Evolutionary conservation across 352 stramenopile species (phyloP).

Genomic region (Pythium brachiatum): DNA sequence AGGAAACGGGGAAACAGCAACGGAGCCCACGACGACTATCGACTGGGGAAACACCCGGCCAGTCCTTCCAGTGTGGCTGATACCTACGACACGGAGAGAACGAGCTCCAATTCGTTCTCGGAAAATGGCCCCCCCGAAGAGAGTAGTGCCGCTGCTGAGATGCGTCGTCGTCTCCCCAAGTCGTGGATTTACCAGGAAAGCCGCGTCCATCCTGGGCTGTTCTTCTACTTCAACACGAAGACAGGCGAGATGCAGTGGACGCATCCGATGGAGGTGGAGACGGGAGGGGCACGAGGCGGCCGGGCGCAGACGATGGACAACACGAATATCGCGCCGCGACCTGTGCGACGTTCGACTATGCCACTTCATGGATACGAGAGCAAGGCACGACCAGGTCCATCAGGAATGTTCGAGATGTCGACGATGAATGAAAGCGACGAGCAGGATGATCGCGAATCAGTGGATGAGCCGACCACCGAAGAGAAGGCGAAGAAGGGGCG

Average conservation of each 20-base stretch:
- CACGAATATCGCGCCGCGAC: neutral
- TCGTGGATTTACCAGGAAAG: slow-evolving; percentile 73
- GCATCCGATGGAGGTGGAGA: slow-evolving; percentile 32
- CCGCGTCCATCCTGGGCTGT: slow-evolving; percentile 49
- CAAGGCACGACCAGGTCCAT: neutral
- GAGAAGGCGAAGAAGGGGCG: neutral
- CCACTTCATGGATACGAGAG: neutral
- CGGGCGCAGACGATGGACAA: neutral
- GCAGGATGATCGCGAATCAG: slow-evolving; percentile 26
- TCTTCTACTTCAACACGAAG: slow-evolving; percentile 64
- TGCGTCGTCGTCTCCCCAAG: slow-evolving; percentile 9
- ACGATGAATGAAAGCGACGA: slow-evolving; percentile 17
- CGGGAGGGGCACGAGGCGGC: slow-evolving; percentile 19
- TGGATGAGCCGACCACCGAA: slow-evolving; percentile 18
- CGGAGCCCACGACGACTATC: neutral
- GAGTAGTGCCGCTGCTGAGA: neutral
- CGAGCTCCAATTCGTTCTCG: neutral
- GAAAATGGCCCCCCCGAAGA: neutral
- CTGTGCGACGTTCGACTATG: neutral
- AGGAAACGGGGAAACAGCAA: neutral
- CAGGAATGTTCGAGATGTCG: slow-evolving; percentile 8
- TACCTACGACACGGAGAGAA: slow-evolving; percentile 1
- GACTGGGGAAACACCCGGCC: neutral
- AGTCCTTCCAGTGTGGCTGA: neutral
- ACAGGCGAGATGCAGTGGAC: slow-evolving; percentile 69